Evolutionary conservation across 1,284 basidiomycete genomes (phyloP).

Genomic region (Mrakiaceae sp.): DNA sequence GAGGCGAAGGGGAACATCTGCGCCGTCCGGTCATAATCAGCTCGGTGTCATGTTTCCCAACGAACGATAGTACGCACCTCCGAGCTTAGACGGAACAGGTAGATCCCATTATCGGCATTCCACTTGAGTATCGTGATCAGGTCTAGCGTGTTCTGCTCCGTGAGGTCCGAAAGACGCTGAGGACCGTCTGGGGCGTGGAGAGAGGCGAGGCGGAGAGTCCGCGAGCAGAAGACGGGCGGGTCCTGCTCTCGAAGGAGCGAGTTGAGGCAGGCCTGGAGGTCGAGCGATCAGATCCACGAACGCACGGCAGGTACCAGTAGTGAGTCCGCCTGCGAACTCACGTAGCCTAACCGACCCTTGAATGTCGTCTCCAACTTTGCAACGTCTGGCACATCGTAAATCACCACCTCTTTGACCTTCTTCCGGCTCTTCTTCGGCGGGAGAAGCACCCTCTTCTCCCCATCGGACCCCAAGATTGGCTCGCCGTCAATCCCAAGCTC

Average conservation of each 20-base stretch:
- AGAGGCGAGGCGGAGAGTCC: slow-evolving; percentile 59
- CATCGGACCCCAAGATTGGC: slow-evolving; percentile 1
- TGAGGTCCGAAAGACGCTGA: slow-evolving; percentile 66
- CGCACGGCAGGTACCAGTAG: too few species aligned
- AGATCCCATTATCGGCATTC: slow-evolving; percentile 27
- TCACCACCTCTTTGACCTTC: slow-evolving; percentile 45
- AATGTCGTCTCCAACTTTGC: slow-evolving; percentile 46
- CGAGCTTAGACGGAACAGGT: slow-evolving; percentile 27
- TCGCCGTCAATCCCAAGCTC: slow-evolving; percentile 7
- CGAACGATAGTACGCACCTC: slow-evolving; percentile 11
- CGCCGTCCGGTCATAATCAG: background rate
- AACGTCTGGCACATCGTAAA: slow-evolving; percentile 55
- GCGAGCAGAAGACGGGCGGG: slow-evolving; percentile 62
- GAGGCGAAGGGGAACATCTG: slow-evolving; percentile 88
- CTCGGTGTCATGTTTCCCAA: background rate
- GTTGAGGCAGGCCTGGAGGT: slow-evolving; percentile 62
- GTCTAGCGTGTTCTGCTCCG: slow-evolving; percentile 60
- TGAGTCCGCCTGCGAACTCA: slow-evolving; percentile 7
- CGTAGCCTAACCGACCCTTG: slow-evolving; percentile 37
- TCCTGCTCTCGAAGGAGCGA: slow-evolving; percentile 62
- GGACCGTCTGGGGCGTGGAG: slow-evolving; percentile 64
- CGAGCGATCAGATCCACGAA: slow-evolving; percentile 15
- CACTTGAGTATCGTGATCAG: slow-evolving; percentile 50
- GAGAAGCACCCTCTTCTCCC: too few species aligned
- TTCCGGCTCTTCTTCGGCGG: slow-evolving; percentile 26